A percentile compares a stretch with the other conserved stretches of the same genome.
Conservation (phyloP, 2,329 filamentous ascomycete species). For the Grosmannia huntii region DNA sequence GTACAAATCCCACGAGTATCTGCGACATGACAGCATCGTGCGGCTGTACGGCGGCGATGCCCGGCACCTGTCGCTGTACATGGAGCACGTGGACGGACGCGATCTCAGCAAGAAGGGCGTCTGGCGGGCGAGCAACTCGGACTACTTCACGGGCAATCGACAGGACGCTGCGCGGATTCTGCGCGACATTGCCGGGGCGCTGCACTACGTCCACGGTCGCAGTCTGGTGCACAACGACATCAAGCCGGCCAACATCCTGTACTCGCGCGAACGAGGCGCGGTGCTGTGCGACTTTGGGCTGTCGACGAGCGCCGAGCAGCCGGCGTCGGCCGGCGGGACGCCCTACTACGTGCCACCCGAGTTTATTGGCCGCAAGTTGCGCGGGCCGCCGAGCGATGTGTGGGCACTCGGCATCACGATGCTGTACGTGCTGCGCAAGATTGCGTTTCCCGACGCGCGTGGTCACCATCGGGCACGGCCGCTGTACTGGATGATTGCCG, state of each 20-base stretch:
- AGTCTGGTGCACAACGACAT: slow-evolving; percentile 48
- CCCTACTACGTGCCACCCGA: slow-evolving; percentile 51
- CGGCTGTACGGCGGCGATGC: slow-evolving; percentile 46
- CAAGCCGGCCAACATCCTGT: slow-evolving; percentile 49
- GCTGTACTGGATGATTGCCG: slow-evolving; percentile 46
- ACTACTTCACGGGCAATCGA: slow-evolving; percentile 36
- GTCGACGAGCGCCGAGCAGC: slow-evolving; percentile 33
- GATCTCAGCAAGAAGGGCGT: slow-evolving; percentile 36
- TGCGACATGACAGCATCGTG: slow-evolving; percentile 45
- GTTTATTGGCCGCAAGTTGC: slow-evolving; percentile 41
- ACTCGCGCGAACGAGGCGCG: slow-evolving; percentile 43
- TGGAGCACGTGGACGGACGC: slow-evolving; percentile 46
- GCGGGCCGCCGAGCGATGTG: slow-evolving; percentile 42
- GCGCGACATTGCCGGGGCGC: slow-evolving; percentile 38
- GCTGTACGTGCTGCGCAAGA: slow-evolving; percentile 44
- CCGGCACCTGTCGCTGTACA: slow-evolving; percentile 45
- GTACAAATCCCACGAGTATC: slow-evolving; percentile 39
- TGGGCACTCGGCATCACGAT: slow-evolving; percentile 49
- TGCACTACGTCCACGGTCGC: slow-evolving; percentile 42
- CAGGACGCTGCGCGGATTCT: slow-evolving; percentile 39
- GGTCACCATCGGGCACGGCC: slow-evolving; percentile 34
- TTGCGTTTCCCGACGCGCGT: slow-evolving; percentile 40
- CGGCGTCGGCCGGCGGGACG: slow-evolving; percentile 40
- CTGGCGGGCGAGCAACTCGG: slow-evolving; percentile 34
- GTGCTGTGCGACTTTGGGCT: slow-evolving; percentile 50